Evolutionary conservation across 441 rosid genomes (phyloP).

Genomic region (Corymbia calophylla): DNA sequence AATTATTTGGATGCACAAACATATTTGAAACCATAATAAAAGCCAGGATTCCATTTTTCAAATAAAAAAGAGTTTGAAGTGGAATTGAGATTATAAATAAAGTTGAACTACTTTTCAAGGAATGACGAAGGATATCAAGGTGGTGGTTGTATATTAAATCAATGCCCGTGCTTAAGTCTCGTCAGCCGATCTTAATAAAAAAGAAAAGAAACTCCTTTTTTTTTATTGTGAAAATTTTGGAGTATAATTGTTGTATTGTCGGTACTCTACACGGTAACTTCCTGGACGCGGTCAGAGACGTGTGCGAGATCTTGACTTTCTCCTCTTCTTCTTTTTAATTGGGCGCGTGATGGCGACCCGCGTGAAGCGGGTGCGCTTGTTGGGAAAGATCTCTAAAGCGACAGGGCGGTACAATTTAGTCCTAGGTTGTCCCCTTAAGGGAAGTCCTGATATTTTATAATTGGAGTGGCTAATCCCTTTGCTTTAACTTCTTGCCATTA

Average conservation of each 20-base stretch:
- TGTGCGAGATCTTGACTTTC: background rate
- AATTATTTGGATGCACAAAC: fast-evolving
- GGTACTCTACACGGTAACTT: background rate
- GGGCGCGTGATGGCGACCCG: background rate
- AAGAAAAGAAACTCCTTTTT: background rate
- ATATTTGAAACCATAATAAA: background rate
- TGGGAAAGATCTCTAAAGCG: background rate
- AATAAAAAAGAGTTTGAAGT: background rate
- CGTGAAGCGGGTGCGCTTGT: background rate
- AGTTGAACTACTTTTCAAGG: background rate
- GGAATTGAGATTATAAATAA: background rate
- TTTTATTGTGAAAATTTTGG: background rate
- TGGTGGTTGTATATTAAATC: background rate
- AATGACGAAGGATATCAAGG: background rate
- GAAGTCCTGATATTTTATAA: background rate
- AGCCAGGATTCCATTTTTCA: background rate
- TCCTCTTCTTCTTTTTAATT: background rate
- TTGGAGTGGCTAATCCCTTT: background rate
- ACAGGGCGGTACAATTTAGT: background rate
- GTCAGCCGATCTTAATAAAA: background rate
- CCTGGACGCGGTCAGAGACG: background rate
- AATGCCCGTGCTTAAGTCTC: background rate
- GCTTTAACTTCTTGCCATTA: background rate
- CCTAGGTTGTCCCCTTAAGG: background rate
- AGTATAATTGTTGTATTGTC: background rate